Base-by-base conservation (phyloP, 2,329 filamentous ascomycete genomes). In the Hymenoscyphus linearis region DNA sequence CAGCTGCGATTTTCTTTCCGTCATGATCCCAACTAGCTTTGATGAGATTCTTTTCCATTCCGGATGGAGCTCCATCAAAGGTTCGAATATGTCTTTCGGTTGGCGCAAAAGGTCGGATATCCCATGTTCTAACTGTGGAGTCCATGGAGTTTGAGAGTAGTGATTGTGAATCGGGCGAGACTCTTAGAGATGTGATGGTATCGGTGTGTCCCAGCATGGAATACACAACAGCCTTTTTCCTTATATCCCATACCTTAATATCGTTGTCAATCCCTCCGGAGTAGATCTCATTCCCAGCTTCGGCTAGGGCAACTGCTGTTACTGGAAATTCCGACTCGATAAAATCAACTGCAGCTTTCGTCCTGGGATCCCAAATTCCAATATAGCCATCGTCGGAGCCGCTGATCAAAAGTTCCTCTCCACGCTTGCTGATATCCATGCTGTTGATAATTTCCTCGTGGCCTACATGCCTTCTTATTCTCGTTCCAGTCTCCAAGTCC, bases 361-460 rank as follows among this genome's bases (percentile, higher is more conserved):
- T 88, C 69, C 95, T 84, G 9, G 93, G 92, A 73, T 99, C 95
- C 95, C 95, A 99, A 53, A 98, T 89, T 62, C 92, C 93, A 70
- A 99, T 92, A 65, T 86, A 91, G 5, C 93, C 92, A 74, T 99
- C 95, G 73, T 99, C 93, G 67, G 92, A 96, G 40, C 89, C 95
- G 72, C 91, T 96, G 64, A 97, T 84, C 53, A 99, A 78, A 57
- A 97, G 78, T 71, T 98, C 95, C 74, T 96, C 91, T 58, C 95
- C 95, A 70, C 95, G 84, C 73, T 88, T 89, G 78, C 88, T 95
- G 64, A 96, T 86, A 70, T 96, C 93, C 74, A 98, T 79, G 63
- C 88, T 85, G 75, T 98, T 99, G 78, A 99, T 87, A n/a, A 97
- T 84, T 74, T 97, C 93, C 70, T 97, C 93, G 72, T 99, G 95